Percentiles rank a stretch among this genome's conserved stretches.
Conservation (phyloP, 495 filamentous ascomycete genomes). For the Staphylotrichum longicolle region DNA sequence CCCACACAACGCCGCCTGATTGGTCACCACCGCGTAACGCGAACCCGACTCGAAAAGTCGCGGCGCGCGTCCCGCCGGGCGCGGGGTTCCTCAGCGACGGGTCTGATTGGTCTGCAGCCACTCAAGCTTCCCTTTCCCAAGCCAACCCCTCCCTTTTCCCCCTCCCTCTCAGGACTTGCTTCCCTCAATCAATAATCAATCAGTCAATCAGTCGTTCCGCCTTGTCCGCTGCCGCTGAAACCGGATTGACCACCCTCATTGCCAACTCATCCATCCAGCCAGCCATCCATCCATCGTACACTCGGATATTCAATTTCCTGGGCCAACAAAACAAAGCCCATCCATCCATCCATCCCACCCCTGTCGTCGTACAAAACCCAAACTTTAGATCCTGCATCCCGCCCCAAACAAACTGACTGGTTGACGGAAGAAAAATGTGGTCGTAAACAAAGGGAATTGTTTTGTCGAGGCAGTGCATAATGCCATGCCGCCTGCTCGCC, state of each 20-base stretch:
- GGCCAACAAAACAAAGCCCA: neutral
- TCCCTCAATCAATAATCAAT: neutral
- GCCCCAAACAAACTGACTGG: too few relatives aligned
- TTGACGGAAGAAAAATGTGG: too few relatives aligned
- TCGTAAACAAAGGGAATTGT: too few relatives aligned
- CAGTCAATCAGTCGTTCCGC: constrained; percentile 7
- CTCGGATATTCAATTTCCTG: constrained; percentile 10
- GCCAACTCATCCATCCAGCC: neutral
- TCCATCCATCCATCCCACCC: neutral
- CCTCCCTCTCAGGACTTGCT: neutral
- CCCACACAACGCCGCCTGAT: constrained; percentile 7
- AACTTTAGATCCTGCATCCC: too few relatives aligned
- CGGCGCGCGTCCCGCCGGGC: constrained; percentile 14
- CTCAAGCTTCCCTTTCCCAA: neutral
- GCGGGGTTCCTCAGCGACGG: constrained; percentile 19
- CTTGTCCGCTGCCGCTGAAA: neutral
- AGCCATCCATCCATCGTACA: constrained; percentile 7
- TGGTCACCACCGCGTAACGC: constrained; percentile 17
- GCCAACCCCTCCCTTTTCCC: neutral
- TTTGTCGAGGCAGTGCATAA: too few relatives aligned
- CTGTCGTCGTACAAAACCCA: too few relatives aligned
- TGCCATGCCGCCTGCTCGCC: too few relatives aligned
- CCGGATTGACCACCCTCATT: neutral
- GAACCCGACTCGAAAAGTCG: constrained; percentile 29
- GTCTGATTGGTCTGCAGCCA: constrained; percentile 17